A percentile compares a stretch with the other conserved stretches of the same genome.
These are phyloP conservation scores for Pleurotus platypus DNA, from an alignment of 768 basidiomycete species.

Conservation along the genomic window DNA sequence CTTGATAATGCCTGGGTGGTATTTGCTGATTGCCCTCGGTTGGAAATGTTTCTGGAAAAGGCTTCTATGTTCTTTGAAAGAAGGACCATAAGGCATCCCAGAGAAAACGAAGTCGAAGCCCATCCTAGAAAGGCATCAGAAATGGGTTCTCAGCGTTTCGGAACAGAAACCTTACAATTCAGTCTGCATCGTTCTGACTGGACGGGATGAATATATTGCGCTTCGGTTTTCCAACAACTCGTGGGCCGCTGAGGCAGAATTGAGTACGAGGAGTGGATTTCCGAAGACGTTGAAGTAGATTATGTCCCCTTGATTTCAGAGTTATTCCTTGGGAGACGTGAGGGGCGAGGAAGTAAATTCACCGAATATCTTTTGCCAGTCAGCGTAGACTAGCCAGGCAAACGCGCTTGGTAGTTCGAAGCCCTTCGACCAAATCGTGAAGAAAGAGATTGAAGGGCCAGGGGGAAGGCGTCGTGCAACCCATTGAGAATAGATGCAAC, in stretches of 20 bases:
- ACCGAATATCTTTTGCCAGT: slow-evolving; percentile 7
- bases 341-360: background rate
- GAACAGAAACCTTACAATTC: background rate
- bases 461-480: slow-evolving; percentile 4
- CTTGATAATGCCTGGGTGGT: slow-evolving; percentile 1
- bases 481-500: background rate
- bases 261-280: slow-evolving; percentile 33
- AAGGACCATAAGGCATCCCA: background rate
- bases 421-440: background rate
- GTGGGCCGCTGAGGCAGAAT: slow-evolving; percentile 23
- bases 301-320: slow-evolving; percentile 9
- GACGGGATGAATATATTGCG: slow-evolving; percentile 32
- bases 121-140: background rate
- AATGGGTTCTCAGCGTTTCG: background rate
- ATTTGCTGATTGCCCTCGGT: slow-evolving; percentile 1
- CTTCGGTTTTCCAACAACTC: slow-evolving; percentile 41
- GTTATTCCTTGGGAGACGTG: background rate
- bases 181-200: background rate
- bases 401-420: background rate
- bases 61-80: background rate
- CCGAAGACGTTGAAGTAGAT: slow-evolving; percentile 28
- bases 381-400: slow-evolving; percentile 4
- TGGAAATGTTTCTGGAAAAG: slow-evolving; percentile 8
- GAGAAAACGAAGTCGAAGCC: slow-evolving; percentile 2
- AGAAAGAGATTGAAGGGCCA: slow-evolving; percentile 1